Base-by-base conservation (phyloP, 371 early-diverging fungal species). In the Mucor saturninus region DNA sequence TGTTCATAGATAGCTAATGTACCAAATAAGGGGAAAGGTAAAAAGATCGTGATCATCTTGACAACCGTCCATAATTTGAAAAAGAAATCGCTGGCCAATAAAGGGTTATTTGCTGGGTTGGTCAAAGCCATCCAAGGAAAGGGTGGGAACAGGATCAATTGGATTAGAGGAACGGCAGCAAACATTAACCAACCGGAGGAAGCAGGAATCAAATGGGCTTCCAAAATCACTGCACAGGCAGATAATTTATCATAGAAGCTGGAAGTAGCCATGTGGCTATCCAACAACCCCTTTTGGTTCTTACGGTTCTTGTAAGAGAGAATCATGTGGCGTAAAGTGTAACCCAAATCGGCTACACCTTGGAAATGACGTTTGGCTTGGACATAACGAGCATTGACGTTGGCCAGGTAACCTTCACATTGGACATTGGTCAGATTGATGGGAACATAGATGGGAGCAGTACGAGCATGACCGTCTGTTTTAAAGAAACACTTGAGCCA, bases 401-500 rank as follows among this genome's bases (percentile, higher is more conserved):
- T 83, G 38, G 76, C 65, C 15, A 86, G 15, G 49, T 84, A 86
- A 15, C 89, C 87, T 21, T 65, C 59, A n/a, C 75, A 87, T 65
- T 91, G 89, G 7, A 93, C 89, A 69, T 91, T 91, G 69, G 89
- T 87, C 31, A 84, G 72, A 35, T 89, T 90, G 66, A 89, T 88
- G 13, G 93, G 93, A 0, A 89, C 88, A 62, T 76, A 89, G 69
- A 93, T 89, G 21, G 90, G 82, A 29, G 80, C 85, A 54, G 85
- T 83, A 51, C 84, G 81, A n/a, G 86, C 84, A 21, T 74, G 71
- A 29, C 90, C 91, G 62, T 83, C 79, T 46, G 91, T 90, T 62
- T 84, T 81, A 72, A 89, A 90, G 72, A 89, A 93, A 66, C 89
- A 89, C 74, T 91, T 91, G 26, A 93, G 78, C 81, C 85, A 86